A percentile compares a stretch with the other conserved stretches of the same genome.
phyloP scores from a whole-genome alignment of 2,329 filamentous ascomycete species.

The Phyllosticta citriasiana region DNA sequence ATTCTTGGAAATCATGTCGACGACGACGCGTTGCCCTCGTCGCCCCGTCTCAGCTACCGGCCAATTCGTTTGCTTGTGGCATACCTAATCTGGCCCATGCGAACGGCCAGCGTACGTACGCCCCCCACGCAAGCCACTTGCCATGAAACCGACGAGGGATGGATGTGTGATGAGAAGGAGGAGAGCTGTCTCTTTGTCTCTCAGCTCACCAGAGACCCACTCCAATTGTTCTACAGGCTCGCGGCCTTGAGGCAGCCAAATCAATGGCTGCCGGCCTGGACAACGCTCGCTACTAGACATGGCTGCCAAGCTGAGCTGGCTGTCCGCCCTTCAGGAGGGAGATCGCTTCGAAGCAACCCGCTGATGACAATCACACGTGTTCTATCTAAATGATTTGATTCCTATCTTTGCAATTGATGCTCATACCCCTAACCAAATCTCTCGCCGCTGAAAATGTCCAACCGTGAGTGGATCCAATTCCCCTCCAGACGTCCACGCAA shows the following conservation, averaged over 20 bases:
- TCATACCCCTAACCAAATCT: not conserved
- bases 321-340: not conserved
- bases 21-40: not conserved
- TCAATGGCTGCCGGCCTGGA: not conserved
- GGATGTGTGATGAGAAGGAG: not conserved
- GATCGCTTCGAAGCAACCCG: not conserved
- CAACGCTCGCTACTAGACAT: no score
- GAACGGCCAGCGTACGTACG: not conserved
- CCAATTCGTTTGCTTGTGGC: not conserved
- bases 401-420: not conserved
- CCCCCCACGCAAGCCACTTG: not conserved
- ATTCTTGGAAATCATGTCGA: not conserved
- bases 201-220: not conserved
- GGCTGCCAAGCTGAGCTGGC: no score
- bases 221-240: not conserved
- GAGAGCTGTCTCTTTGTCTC: not conserved
- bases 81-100: not conserved
- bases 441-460: not conserved
- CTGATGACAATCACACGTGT: not conserved
- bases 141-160: not conserved
- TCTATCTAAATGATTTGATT: not conserved
- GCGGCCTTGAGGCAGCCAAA: not conserved
- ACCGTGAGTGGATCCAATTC: not conserved
- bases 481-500: no score
- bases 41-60: not conserved